A percentile compares a stretch with the other conserved stretches of the same genome.
Evolutionary conservation across 106 monocot genomes (phyloP).

Genomic region (Narthecium ossifragum): DNA sequence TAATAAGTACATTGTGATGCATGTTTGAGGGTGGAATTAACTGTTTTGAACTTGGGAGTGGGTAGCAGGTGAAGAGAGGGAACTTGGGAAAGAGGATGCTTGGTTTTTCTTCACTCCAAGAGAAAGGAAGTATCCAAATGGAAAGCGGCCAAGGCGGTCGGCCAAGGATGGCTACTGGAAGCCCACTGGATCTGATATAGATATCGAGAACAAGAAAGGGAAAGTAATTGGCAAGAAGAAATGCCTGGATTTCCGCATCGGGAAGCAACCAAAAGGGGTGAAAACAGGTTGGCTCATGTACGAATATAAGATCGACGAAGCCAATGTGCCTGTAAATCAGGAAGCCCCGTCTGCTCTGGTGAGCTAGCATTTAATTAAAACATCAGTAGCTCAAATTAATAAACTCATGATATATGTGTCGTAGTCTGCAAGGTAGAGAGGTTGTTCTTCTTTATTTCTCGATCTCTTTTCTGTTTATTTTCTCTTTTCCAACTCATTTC

Average conservation of each 20-base stretch:
- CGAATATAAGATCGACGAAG: neutral
- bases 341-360: neutral
- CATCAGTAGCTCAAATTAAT: too few species aligned
- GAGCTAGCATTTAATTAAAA: too few species aligned
- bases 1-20: too few species aligned
- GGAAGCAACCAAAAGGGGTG: neutral
- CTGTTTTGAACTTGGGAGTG: neutral
- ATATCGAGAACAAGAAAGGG: neutral
- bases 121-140: neutral
- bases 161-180: conserved; percentile 1
- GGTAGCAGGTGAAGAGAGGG: neutral
- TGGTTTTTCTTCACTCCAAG: neutral
- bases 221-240: neutral
- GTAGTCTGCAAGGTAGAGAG: too few species aligned
- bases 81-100: neutral
- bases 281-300: neutral
- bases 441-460: too few species aligned
- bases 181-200: neutral
- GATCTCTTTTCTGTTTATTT: too few species aligned
- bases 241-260: neutral
- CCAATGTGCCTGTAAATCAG: neutral
- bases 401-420: too few species aligned
- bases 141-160: neutral
- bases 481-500: too few species aligned
- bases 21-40: neutral